Evolutionary conservation across 140 eudicot species (phyloP).

Genomic region (Ambrosia hybrid): DNA sequence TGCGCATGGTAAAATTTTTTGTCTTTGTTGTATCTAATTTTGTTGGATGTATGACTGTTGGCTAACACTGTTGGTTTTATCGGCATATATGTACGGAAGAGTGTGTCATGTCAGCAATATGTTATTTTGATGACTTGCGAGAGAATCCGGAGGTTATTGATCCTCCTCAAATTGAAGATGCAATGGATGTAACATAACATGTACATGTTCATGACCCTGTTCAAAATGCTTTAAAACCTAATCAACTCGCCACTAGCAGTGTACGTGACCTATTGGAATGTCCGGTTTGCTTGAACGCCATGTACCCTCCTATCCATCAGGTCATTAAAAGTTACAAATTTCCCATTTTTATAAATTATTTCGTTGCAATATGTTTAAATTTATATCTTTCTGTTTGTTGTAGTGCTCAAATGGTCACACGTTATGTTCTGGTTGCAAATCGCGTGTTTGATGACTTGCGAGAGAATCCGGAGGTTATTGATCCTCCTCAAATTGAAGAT

Average conservation of each 20-base stretch:
- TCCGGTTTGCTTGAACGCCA: too few species aligned
- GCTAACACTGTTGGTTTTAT: constrained; percentile 23
- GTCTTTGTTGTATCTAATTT: not conserved
- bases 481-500: constrained; percentile 75
- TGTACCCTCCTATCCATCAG: constrained; percentile 86
- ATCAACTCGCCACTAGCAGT: too few species aligned
- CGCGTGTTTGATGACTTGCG: constrained; percentile 69
- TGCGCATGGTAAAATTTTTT: not conserved
- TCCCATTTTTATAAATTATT: not conserved
- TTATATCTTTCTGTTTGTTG: not conserved
- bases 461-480: constrained; percentile 64
- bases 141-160: constrained; percentile 69
- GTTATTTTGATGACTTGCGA: constrained; percentile 60
- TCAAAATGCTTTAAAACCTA: too few species aligned
- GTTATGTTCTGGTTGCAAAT: constrained; percentile 80
- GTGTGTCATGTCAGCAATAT: constrained; percentile 34
- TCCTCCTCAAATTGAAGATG: constrained; percentile 67
- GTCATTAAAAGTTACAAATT: constrained; percentile 23
- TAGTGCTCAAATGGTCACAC: constrained; percentile 98
- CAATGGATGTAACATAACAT: constrained; percentile 52
- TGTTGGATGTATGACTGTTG: not conserved
- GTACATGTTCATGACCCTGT: constrained; percentile 27
- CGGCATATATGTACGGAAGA: constrained; percentile 21
- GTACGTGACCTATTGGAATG: too few species aligned
- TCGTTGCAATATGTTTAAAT: not conserved